These are phyloP conservation scores for Irpex sp. DNA, from an alignment of 1,284 basidiomycete genomes.

Conservation along the genomic window DNA sequence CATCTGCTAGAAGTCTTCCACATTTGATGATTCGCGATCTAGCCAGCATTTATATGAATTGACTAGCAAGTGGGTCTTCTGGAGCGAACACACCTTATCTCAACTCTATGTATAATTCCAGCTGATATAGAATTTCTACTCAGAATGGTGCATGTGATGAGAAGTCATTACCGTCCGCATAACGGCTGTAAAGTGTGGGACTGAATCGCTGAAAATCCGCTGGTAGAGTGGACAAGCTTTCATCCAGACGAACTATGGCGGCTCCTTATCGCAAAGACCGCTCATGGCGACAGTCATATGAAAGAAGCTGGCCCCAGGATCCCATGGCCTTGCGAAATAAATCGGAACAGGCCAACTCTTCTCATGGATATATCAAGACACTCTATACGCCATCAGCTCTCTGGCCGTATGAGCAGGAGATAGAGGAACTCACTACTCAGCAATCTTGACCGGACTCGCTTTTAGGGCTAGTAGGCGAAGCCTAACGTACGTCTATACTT, in stretches of 20 bases:
- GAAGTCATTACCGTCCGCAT: neutral
- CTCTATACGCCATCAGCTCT: too few species aligned
- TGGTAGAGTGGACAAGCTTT: neutral
- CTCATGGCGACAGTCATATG: neutral
- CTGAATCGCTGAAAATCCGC: neutral
- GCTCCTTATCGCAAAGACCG: neutral
- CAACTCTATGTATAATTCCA: neutral
- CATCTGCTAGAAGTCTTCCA: neutral
- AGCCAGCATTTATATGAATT: neutral
- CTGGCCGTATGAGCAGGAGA: too few species aligned
- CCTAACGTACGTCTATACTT: too few species aligned
- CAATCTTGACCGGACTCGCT: too few species aligned
- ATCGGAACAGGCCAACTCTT: neutral
- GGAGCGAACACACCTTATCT: neutral
- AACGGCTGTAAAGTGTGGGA: neutral
- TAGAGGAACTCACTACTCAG: neutral
- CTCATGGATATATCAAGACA: neutral
- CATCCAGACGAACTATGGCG: neutral
- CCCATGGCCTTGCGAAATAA: neutral
- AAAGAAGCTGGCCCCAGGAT: neutral
- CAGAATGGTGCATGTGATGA: neutral
- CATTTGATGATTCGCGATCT: neutral
- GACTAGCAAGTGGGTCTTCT: neutral
- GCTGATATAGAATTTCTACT: neutral
- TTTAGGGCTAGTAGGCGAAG: too few species aligned